Evolutionary conservation across 2,329 filamentous ascomycete genomes (phyloP), one percentile per base, ranked within the genome.

Genomic region (Ophiostoma ulmi): DNA sequence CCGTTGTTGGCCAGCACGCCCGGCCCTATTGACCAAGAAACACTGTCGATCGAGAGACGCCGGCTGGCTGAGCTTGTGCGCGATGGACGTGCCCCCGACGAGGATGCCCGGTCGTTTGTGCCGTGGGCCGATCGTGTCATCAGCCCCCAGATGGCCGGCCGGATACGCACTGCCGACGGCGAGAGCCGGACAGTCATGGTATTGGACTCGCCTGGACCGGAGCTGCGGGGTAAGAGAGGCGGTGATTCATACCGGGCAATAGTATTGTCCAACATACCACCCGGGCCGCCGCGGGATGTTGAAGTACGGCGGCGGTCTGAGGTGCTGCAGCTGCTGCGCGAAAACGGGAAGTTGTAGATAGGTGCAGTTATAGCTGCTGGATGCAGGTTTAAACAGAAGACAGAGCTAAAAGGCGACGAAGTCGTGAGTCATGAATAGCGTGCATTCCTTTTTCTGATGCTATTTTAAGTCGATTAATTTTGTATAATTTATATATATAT

Each of bases 71-170:
- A 79, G 0, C 90, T 90, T 72, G 77, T 91, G 5, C 80, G 36
- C 84, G 81, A 41, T 44, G 67, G 39, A 17, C 63, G 52, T 31
- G 72, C 66, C 1, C 80, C 80, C 1, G 79, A 79, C 7, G 80
- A 82, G 68, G 79, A 78, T 3, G 79, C 41, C 10, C 44, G 58
- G 35, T 52, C 36, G 10, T 68, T 80, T 2, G 77, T 78, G 52
- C 74, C 84, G 0, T 90, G 86, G 87, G 81, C 79, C 0, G 83
- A 88, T 5, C 88, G 89, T 77, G 84, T 85, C n/a, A 90, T 90
- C 70, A 85, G 84, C 73, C 87, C 88, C 3, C 78, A 80, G 3
- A 78, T 78, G 14, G 69, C 88, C 8, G 81, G 85, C 22, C 75
- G 36, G 52, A 55, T 84, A 71, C 78, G 82, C 65, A 78, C 79